Evolutionary conservation across 2,329 filamentous ascomycete genomes (phyloP), one percentile per base, ranked within the genome.

Genomic region (Magnaporthiopsis incrustans): DNA sequence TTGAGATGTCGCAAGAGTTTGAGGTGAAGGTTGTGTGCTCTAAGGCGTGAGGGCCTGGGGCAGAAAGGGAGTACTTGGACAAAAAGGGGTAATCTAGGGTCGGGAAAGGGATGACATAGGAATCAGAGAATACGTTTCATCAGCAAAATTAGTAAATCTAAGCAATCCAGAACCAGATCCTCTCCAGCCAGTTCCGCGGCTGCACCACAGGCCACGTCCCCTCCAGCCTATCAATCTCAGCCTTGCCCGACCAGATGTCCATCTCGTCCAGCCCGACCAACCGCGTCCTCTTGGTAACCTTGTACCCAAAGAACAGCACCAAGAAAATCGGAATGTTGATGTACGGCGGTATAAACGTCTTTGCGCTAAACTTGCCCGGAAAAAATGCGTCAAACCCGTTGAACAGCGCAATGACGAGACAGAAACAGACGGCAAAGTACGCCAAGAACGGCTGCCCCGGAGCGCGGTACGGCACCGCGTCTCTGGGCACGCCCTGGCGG

Each of bases 341-440:
- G 69, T 81, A 81, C 67, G 77, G 73, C 14, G 73, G 67, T 14
- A 70, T 60, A 33, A 70, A 70, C 4, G 67, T 74, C 12, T 69
- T 68, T 3, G 61, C 61, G 62, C 74, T 74, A 57, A 77, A 78
- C 44, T 73, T 72, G 18, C 80, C 76, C 0, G 87, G 85, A 65
- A 91, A 79, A 71, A 92, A 92, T 5, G 90, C 86, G 1, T 87
- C 81, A 67, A 91, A 92, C 0, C 89, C 89, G 58, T 89, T 87
- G 53, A 91, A 88, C 66, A 92, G 80, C 1, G 87, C 84, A 77
- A 92, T 87, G 50, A 89, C 71, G 32, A 82, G 78, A 56, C 86
- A 89, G 64, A 84, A 86, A 2, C 77, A 73, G 6, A 91, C 76
- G 1, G 87, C 82, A 64, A 86, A 84, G 61, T 75, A 92, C 2